These are phyloP conservation scores for Tolypocladium cylindrosporum DNA, from an alignment of 2,329 filamentous ascomycete species.

Conservation along the genomic window DNA sequence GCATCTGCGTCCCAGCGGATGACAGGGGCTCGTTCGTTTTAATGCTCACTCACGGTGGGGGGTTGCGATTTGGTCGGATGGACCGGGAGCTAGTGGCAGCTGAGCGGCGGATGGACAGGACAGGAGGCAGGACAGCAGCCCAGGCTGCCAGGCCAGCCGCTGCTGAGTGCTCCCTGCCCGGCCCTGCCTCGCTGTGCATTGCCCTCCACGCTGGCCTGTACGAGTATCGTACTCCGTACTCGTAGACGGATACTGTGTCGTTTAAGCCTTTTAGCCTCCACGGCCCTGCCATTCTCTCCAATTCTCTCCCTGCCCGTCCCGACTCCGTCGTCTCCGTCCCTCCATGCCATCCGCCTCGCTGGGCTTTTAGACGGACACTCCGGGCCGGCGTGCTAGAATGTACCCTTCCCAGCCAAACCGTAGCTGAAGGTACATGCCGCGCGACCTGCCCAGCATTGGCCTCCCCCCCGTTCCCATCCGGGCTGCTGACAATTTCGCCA, in stretches of 20 bases:
- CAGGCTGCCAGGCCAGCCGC: neutral
- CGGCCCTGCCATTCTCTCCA: neutral
- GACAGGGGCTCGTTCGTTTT: neutral
- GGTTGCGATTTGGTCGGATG: conserved; percentile 7
- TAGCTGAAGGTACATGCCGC: neutral
- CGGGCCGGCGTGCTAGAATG: neutral
- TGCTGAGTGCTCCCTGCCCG: neutral
- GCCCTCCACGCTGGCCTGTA: too few relatives aligned
- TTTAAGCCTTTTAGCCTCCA: too few relatives aligned
- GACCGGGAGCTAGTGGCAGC: conserved; percentile 7
- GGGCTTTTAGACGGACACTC: neutral
- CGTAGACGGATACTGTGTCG: too few relatives aligned
- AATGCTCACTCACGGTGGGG: neutral
- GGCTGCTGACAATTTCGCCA: neutral
- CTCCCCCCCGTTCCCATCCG: neutral
- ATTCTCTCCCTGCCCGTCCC: neutral
- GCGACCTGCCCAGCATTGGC: neutral
- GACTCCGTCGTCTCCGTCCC: neutral
- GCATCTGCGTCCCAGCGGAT: neutral
- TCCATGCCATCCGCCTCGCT: neutral
- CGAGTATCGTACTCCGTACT: too few relatives aligned
- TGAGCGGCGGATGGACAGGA: neutral
- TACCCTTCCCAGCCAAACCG: neutral
- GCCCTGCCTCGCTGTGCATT: too few relatives aligned
- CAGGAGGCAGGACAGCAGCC: too few relatives aligned